Conservation (phyloP, 345 rosid species). For the Arabidopsis arenosa region DNA sequence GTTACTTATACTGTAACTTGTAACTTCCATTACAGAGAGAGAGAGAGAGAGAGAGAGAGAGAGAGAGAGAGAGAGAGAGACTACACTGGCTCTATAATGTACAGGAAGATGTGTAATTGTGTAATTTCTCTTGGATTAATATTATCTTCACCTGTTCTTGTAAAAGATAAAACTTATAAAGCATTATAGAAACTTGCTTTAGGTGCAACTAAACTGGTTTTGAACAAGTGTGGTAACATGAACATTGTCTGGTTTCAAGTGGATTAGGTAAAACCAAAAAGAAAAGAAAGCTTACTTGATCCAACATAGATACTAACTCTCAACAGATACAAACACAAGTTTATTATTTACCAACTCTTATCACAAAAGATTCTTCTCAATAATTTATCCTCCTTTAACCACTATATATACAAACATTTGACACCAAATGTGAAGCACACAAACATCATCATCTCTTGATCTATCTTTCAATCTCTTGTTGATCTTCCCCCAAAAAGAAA, state of each 20-base stretch:
- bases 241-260: slow-evolving; percentile 24
- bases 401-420: slow-evolving; percentile 34
- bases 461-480: slow-evolving; percentile 11
- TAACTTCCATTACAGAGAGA: slow-evolving; percentile 21
- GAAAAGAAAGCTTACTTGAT: background rate
- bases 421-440: slow-evolving; percentile 19
- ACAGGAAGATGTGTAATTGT: slow-evolving; percentile 27
- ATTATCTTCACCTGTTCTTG: slow-evolving; percentile 16
- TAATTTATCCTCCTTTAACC: slow-evolving; percentile 5
- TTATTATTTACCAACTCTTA: slow-evolving; percentile 40
- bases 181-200: slow-evolving; percentile 18
- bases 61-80: slow-evolving; percentile 19
- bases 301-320: slow-evolving; percentile 47
- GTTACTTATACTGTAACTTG: slow-evolving; percentile 24
- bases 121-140: slow-evolving; percentile 7
- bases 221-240: slow-evolving; percentile 32
- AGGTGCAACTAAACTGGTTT: slow-evolving; percentile 39
- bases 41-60: slow-evolving; percentile 23
- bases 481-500: background rate
- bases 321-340: slow-evolving; percentile 34
- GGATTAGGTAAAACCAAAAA: slow-evolving; percentile 36
- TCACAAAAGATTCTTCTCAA: slow-evolving; percentile 32
- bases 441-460: slow-evolving; percentile 37
- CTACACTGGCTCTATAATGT: slow-evolving; percentile 22
- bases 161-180: background rate